Percentiles rank a stretch among this genome's conserved stretches.
phyloP scores from a whole-genome alignment of 2,329 filamentous ascomycete species.

The Tolypocladium cylindrosporum region DNA sequence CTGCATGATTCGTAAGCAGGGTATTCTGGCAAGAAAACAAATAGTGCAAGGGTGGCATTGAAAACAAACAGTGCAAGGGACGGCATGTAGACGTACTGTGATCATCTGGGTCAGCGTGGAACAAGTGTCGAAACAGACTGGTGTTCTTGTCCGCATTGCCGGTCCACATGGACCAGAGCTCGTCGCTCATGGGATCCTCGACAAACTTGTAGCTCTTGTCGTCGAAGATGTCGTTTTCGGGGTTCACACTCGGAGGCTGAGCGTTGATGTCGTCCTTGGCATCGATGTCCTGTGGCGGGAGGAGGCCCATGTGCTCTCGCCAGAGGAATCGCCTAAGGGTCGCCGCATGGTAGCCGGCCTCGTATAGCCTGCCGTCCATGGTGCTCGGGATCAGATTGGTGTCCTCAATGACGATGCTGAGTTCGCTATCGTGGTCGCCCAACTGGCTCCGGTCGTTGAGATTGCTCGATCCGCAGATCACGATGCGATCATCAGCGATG shows the following conservation, averaged over 20 bases:
- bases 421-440: conserved; percentile 82
- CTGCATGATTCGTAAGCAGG: conserved; percentile 23
- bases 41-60: not conserved
- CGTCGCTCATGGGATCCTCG: conserved; percentile 58
- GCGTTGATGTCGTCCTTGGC: conserved; percentile 61
- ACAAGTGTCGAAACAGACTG: conserved; percentile 64
- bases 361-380: conserved; percentile 71
- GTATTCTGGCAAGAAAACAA: not conserved
- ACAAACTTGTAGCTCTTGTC: conserved; percentile 57
- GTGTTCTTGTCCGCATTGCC: conserved; percentile 61
- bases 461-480: conserved; percentile 80
- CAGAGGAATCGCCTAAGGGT: conserved; percentile 75
- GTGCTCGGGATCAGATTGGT: conserved; percentile 56
- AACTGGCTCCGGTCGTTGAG: conserved; percentile 85
- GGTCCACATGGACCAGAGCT: conserved; percentile 62
- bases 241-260: conserved; percentile 56
- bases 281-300: conserved; percentile 63
- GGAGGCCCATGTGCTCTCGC: conserved; percentile 80
- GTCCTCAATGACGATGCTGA: conserved; percentile 86
- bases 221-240: conserved; percentile 53
- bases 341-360: conserved; percentile 72
- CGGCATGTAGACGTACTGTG: conserved; percentile 41
- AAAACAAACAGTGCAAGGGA: not conserved
- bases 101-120: conserved; percentile 84
- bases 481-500: conserved; percentile 78